phyloP scores from a whole-genome alignment of 176 grass and related monocot genomes.

The Bromus sterilis region DNA sequence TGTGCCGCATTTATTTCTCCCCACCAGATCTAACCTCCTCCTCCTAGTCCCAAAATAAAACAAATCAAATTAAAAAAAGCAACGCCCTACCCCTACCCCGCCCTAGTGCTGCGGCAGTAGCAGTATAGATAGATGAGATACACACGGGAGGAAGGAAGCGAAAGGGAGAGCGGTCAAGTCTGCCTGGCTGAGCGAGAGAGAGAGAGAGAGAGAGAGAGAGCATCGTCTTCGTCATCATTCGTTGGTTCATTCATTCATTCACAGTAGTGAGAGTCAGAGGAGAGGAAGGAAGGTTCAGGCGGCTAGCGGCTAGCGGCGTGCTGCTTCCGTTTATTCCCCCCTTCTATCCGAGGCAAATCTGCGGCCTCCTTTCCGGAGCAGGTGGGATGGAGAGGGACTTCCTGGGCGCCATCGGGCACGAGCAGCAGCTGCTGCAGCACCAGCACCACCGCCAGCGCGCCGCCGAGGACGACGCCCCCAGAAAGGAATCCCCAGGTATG shows the following conservation, averaged over 20 bases:
- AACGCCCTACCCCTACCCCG: too few relatives aligned
- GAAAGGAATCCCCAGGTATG: slow-evolving; percentile 63
- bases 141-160: not conserved
- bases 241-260: too few relatives aligned
- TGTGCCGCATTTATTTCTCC: not conserved
- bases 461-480: slow-evolving; percentile 12
- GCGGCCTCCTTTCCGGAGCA: not conserved
- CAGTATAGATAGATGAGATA: not conserved
- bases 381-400: slow-evolving; percentile 81
- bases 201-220: not conserved
- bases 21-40: not conserved
- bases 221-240: not conserved
- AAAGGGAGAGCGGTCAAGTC: not conserved
- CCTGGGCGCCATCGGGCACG: slow-evolving; percentile 53
- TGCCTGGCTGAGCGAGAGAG: too few relatives aligned
- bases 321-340: slow-evolving; percentile 4
- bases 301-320: not conserved
- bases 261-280: not conserved
- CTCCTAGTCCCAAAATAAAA: not conserved
- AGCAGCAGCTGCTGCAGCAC: slow-evolving; percentile 7
- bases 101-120: too few relatives aligned
- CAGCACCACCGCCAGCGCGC: not conserved
- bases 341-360: slow-evolving; percentile 2
- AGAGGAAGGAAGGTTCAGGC: not conserved
- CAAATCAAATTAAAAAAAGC: too few relatives aligned